Evolutionary conservation across 164 flowering plant genomes (phyloP).

Genomic region (Stephania cephalantha): DNA sequence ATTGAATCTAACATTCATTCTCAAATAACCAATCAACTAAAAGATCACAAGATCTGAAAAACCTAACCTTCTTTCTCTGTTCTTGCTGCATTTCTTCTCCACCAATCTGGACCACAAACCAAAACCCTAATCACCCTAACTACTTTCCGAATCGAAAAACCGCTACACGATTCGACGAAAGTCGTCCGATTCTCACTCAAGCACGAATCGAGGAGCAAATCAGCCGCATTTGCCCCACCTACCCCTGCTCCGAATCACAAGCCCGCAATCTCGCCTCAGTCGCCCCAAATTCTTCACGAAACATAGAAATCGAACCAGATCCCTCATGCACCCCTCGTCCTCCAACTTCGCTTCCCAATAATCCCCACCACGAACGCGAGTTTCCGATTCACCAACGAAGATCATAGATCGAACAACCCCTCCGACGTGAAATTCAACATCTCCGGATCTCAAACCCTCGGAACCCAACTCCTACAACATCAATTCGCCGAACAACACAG

Average conservation of each 20-base stretch:
- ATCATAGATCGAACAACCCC: conserved; percentile 24
- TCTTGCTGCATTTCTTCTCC: conserved; percentile 59
- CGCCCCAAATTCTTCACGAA: conserved; percentile 31
- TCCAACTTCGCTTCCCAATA: not conserved
- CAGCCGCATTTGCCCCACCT: conserved; percentile 88
- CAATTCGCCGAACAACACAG: not conserved
- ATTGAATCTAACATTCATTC: not conserved
- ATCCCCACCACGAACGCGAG: conserved; percentile 2
- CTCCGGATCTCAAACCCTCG: not conserved
- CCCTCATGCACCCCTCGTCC: conserved; percentile 45
- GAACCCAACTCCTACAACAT: not conserved
- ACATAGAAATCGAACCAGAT: conserved; percentile 31
- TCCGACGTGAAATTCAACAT: conserved; percentile 16
- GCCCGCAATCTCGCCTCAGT: conserved; percentile 44
- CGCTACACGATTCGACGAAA: conserved; percentile 4
- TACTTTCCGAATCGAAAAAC: not conserved
- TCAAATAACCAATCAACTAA: not conserved
- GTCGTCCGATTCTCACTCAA: not conserved
- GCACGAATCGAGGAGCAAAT: conserved; percentile 7
- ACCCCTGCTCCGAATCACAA: conserved; percentile 68
- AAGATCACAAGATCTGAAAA: not conserved
- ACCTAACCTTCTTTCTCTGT: conserved; percentile 62
- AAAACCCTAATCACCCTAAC: not conserved
- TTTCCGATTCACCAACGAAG: conserved; percentile 7
- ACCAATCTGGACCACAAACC: not conserved